Evolutionary conservation across 116 monocot species (phyloP).

Genomic region (Papilionanthe hybrid): DNA sequence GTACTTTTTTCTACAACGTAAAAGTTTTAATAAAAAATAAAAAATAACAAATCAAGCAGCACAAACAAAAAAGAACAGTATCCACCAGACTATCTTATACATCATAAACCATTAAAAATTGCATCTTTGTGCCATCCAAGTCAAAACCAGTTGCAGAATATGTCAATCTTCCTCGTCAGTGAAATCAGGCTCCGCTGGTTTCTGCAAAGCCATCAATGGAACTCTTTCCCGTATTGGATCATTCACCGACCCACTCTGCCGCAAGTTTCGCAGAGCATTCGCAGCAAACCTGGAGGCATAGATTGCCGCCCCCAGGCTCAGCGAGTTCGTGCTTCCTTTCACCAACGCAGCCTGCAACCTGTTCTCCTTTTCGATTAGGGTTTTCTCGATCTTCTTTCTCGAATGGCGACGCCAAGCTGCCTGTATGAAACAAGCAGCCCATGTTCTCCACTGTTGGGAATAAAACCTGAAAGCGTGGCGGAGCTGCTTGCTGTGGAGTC

Average conservation of each 20-base stretch:
- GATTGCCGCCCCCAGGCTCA: conserved; percentile 46
- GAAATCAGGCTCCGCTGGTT: conserved; percentile 67
- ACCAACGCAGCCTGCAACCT: conserved; percentile 37
- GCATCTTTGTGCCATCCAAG: not conserved
- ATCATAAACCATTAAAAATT: not conserved
- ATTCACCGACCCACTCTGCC: conserved; percentile 22
- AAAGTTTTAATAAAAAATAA: not conserved
- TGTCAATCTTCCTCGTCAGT: conserved; percentile 19
- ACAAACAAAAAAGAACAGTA: not conserved
- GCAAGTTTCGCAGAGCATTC: conserved; percentile 34
- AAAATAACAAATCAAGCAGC: not conserved
- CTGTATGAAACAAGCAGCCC: conserved; percentile 75
- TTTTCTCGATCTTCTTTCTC: conserved; percentile 47
- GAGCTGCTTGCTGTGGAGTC: conserved; percentile 74
- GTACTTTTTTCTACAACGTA: too few relatives aligned
- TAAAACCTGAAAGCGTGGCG: conserved; percentile 65
- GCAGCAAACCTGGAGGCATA: conserved; percentile 56
- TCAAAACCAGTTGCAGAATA: not conserved
- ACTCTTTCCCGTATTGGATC: conserved; percentile 36
- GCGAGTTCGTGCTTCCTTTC: conserved; percentile 17
- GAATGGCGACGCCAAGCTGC: conserved; percentile 55
- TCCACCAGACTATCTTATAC: not conserved
- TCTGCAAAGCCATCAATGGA: conserved; percentile 48
- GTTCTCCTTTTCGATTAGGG: conserved; percentile 36
- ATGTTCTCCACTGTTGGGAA: conserved; percentile 67